Base-by-base conservation (phyloP, 768 basidiomycete species). In the Pulveroboletus sp. region DNA sequence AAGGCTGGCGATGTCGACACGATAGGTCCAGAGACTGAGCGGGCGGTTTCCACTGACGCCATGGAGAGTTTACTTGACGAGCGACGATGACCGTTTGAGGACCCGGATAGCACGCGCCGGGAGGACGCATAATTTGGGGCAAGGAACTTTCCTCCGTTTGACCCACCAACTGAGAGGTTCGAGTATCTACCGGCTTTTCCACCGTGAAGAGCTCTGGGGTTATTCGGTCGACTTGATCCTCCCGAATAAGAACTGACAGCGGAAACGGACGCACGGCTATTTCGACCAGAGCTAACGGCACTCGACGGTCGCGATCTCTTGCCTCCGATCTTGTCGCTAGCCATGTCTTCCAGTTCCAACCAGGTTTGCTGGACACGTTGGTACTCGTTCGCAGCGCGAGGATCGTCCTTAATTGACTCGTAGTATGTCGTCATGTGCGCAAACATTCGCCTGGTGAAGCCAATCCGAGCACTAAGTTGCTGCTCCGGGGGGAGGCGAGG, bases 291-390 rank as follows among this genome's bases (percentile, higher is more conserved):
- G 62, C 84, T 86, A 54, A 80, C 66, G 13, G 74, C 75, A 61
- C 90, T 90, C 10, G 70, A 64, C 9, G 89, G 79, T 24, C 87
- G 75, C 39, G 87, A 87, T 55, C 76, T 82, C 53, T 69, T 77
- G 12, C 80, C 82, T 29, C 63, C 68, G 13, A 89, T 67, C 33
- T 78, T 77, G 51, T 93, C 90, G 38, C 74, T 75, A 32, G 76
- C 82, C 90, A 94, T 93, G 17, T 90, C 87, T 55, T 83, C 78
- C 35, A 94, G 69, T 68, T 94, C 91, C 19, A 62, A 65, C 87
- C 87, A 93, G 2, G 88, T 87, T 65, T 92, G 90, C 36, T 79
- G 69, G 34, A 91, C 71, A n/a, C 90, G 79, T 6, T 73, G 70
- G 38, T 75, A 72, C 62, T 94, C 90, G 6, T 73, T 64, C 16